phyloP scores from a whole-genome alignment of 1,284 basidiomycete species.

The Tremellales sp. region DNA sequence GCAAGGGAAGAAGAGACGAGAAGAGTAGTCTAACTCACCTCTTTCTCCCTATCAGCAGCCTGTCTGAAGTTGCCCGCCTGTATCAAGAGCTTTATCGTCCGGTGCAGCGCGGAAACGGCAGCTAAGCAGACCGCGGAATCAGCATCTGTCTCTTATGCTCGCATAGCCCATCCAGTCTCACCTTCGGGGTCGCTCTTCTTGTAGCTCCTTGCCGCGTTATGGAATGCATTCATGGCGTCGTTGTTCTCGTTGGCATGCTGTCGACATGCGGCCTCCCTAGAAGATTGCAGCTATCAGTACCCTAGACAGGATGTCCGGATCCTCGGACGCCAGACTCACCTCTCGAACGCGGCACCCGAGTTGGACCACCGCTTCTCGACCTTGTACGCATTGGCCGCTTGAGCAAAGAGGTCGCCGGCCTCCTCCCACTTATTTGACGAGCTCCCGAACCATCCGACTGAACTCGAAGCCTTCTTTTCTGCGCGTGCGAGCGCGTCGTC shows the following conservation, averaged over 20 bases:
- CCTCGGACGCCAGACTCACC: slow-evolving; percentile 36
- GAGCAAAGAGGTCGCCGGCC: slow-evolving; percentile 78
- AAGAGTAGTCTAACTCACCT: slow-evolving; percentile 49
- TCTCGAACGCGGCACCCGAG: slow-evolving; percentile 79
- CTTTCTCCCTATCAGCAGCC: slow-evolving; percentile 96
- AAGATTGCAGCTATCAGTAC: slow-evolving; percentile 2
- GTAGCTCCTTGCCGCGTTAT: slow-evolving; percentile 92
- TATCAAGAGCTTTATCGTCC: slow-evolving; percentile 80
- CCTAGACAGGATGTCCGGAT: slow-evolving; percentile 4
- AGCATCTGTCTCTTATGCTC: not conserved
- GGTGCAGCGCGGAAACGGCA: slow-evolving; percentile 81
- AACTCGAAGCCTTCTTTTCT: slow-evolving; percentile 83
- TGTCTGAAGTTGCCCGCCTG: slow-evolving; percentile 88
- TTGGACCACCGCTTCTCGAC: slow-evolving; percentile 87
- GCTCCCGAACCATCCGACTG: slow-evolving; percentile 78
- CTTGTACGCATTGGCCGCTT: slow-evolving; percentile 90
- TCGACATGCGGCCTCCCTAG: slow-evolving; percentile 78
- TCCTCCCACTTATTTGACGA: slow-evolving; percentile 80
- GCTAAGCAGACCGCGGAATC: slow-evolving; percentile 61
- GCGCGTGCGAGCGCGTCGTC: slow-evolving; percentile 70
- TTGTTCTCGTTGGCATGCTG: slow-evolving; percentile 78
- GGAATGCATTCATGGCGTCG: slow-evolving; percentile 94
- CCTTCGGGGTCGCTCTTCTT: slow-evolving; percentile 80
- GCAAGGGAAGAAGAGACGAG: too few species aligned
- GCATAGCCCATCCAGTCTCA: slow-evolving; percentile 49